phyloP scores from a whole-genome alignment of 2,329 filamentous ascomycete species.

The Diplodia scrobiculata region DNA sequence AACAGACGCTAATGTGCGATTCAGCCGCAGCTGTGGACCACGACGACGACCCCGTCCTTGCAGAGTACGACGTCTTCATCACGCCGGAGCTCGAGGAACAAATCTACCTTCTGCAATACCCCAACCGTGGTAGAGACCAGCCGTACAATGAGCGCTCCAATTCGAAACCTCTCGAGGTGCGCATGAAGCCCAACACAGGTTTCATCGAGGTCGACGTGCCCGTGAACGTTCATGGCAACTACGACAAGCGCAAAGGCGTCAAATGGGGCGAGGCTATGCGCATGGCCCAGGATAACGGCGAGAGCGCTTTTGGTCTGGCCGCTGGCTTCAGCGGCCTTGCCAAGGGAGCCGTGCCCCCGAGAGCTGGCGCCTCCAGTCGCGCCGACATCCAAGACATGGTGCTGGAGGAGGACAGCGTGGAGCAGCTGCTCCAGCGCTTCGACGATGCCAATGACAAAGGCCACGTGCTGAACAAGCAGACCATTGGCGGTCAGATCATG shows the following conservation, averaged over 20 bases:
- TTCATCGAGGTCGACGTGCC: conserved; percentile 93
- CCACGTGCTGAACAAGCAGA: conserved; percentile 76
- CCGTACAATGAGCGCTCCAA: conserved; percentile 61
- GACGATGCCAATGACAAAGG: conserved; percentile 68
- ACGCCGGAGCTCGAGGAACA: conserved; percentile 67
- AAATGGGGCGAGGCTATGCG: conserved; percentile 77
- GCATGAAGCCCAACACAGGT: conserved; percentile 77
- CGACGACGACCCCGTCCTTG: conserved; percentile 53
- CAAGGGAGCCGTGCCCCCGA: conserved; percentile 30
- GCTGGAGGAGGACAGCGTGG: conserved; percentile 67
- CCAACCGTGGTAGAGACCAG: conserved; percentile 69
- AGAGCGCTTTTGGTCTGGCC: conserved; percentile 51
- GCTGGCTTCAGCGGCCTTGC: conserved; percentile 44
- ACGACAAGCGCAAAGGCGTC: conserved; percentile 80
- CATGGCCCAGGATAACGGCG: conserved; percentile 51
- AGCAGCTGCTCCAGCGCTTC: conserved; percentile 56
- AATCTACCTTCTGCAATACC: conserved; percentile 81
- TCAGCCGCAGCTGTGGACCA: conserved; percentile 30
- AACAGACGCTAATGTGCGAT: background rate
- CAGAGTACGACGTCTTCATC: conserved; percentile 79
- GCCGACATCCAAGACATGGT: conserved; percentile 31
- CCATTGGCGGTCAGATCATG: conserved; percentile 78
- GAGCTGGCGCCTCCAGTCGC: conserved; percentile 32
- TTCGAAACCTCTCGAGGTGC: conserved; percentile 69
- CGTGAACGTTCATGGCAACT: conserved; percentile 68